These are phyloP conservation scores for Colletotrichum sp. DNA, from an alignment of 2,329 filamentous ascomycete genomes.

Conservation along the genomic window DNA sequence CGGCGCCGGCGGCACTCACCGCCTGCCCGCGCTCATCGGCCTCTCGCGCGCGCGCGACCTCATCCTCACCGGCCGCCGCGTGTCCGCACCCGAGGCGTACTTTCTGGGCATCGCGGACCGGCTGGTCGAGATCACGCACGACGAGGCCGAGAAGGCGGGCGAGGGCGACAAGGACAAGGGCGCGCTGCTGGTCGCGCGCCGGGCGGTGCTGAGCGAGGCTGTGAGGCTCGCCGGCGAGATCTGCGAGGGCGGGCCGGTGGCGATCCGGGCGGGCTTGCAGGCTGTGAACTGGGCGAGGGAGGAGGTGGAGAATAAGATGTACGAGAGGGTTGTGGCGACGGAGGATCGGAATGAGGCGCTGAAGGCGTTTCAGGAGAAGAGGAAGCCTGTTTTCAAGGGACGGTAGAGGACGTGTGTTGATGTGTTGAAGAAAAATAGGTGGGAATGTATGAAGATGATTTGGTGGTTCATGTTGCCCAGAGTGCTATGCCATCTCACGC, in stretches of 20 bases:
- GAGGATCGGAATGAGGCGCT: conserved; percentile 90
- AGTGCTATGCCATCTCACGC: neutral
- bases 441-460: neutral
- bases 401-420: conserved; percentile 31
- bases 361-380: conserved; percentile 75
- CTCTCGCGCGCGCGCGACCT: conserved; percentile 83
- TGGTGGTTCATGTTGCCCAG: neutral
- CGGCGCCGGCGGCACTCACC: conserved; percentile 90
- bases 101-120: conserved; percentile 89
- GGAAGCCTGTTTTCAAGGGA: conserved; percentile 63
- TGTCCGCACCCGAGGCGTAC: conserved; percentile 84
- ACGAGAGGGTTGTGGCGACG: conserved; percentile 80
- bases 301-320: conserved; percentile 84
- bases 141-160: conserved; percentile 38
- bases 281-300: conserved; percentile 77
- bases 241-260: conserved; percentile 87
- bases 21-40: conserved; percentile 83
- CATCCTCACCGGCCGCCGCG: conserved; percentile 86
- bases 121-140: conserved; percentile 75
- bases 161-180: conserved; percentile 35
- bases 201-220: conserved; percentile 74
- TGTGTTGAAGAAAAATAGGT: neutral
- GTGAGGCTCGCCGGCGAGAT: conserved; percentile 83
- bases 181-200: conserved; percentile 63
- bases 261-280: conserved; percentile 77